A percentile compares a stretch with the other conserved stretches of the same genome.
These are phyloP conservation scores for Begonia loranthoides DNA, from an alignment of 306 rosid species.

Conservation along the genomic window DNA sequence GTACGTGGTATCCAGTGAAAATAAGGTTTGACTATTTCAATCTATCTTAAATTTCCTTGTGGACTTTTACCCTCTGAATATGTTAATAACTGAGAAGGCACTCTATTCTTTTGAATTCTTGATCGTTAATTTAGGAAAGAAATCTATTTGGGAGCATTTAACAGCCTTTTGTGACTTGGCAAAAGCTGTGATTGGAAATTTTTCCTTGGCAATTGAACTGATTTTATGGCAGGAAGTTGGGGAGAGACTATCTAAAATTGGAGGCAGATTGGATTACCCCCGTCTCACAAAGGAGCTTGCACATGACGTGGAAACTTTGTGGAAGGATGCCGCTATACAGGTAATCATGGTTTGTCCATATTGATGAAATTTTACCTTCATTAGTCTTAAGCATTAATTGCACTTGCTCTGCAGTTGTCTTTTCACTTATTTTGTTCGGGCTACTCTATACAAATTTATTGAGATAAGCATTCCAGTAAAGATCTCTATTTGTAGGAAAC, in stretches of 20 bases:
- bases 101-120: no score
- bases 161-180: no score
- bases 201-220: background rate
- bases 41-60: background rate
- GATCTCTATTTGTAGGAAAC: conserved; percentile 55
- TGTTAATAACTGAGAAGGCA: conserved; percentile 2
- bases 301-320: conserved; percentile 66
- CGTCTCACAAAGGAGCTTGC: conserved; percentile 67
- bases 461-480: no score
- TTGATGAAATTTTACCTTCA: conserved; percentile 9
- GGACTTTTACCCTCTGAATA: background rate
- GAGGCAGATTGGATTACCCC: conserved; percentile 79
- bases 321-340: conserved; percentile 94
- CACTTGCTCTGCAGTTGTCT: background rate
- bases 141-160: no score
- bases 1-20: conserved; percentile 57
- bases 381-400: conserved; percentile 5
- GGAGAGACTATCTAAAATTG: conserved; percentile 71
- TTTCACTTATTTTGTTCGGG: background rate
- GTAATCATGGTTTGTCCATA: conserved; percentile 21
- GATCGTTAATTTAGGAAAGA: no score
- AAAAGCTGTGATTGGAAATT: no score
- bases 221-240: conserved; percentile 52
- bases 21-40: conserved; percentile 35
- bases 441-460: background rate